Conservation (phyloP, 495 filamentous ascomycete genomes). For the Sordaria brevicollis region DNA sequence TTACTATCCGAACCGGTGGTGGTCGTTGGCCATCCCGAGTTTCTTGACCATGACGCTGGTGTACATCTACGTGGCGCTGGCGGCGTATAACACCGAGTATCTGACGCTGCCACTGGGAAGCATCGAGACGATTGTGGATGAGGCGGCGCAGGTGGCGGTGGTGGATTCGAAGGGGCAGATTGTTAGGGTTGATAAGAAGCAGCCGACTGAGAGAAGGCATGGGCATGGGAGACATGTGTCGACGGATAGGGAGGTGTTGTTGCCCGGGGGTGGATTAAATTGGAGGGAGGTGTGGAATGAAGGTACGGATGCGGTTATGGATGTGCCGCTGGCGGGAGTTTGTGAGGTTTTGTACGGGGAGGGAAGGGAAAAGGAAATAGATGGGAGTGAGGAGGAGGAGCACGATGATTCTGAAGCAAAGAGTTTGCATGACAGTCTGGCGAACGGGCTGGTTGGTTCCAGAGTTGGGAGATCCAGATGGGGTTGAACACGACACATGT, state of each 20-base stretch:
- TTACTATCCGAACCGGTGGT: slow-evolving; percentile 97
- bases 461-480: background rate
- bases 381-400: slow-evolving; percentile 9
- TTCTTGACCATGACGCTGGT: slow-evolving; percentile 82
- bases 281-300: slow-evolving; percentile 82
- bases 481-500: background rate
- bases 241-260: slow-evolving; percentile 12
- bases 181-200: slow-evolving; percentile 20
- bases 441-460: background rate
- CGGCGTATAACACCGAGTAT: slow-evolving; percentile 80
- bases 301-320: slow-evolving; percentile 95
- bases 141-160: slow-evolving; percentile 73
- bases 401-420: background rate
- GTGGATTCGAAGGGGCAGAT: slow-evolving; percentile 63
- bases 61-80: slow-evolving; percentile 91
- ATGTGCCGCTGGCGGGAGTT: slow-evolving; percentile 92
- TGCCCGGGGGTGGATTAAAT: slow-evolving; percentile 35
- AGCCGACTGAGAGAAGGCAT: slow-evolving; percentile 23
- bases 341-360: slow-evolving; percentile 79
- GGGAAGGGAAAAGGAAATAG: slow-evolving; percentile 23
- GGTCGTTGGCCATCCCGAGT: slow-evolving; percentile 81
- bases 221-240: slow-evolving; percentile 14
- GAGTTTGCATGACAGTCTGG: background rate
- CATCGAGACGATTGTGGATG: slow-evolving; percentile 87
- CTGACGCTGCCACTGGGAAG: slow-evolving; percentile 71